Base-by-base conservation (phyloP, 2,329 filamentous ascomycete genomes). In the Fusarium scirpi region DNA sequence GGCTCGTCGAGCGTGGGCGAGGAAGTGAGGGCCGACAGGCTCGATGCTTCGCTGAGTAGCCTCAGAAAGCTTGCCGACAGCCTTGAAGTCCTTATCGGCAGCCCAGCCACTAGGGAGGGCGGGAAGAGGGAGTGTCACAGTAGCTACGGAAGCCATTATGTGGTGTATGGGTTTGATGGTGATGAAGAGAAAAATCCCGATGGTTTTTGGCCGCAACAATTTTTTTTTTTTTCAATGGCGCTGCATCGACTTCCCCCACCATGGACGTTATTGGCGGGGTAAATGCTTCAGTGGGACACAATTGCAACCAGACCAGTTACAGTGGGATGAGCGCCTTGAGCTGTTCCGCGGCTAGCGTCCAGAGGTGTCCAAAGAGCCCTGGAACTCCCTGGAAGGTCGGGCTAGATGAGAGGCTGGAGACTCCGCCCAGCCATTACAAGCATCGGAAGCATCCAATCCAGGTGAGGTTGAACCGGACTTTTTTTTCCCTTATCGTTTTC, bases 1-100 rank as follows among this genome's bases (percentile, higher is more conserved):
- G 83, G 94, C 93, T 83, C 96, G 92, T 79, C 96, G 94, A 77
- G 96, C 96, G 82, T 98, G 94, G 74, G 96, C 96, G 73, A 99
- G 91, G 87, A 98, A 99, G 86, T 98, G 94, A 82, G 96, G 95
- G 75, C 96, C 96, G 74, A 98, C 93, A 58, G 96, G 94, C 86
- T 98, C 96, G 77, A 99, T 91, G 80, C 92, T 95, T 79, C 96
- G 91, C 85, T 94, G 91, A 53, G 90, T 92, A 41, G 94, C 90
- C 70, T 87, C 83, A 69, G 92, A 94, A 70, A 98, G 86, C 75
- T 90, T 86, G 76, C 91, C 92, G 72, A 97, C 80, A 62, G 92
- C 83, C 85, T 96, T 96, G 88, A 98, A 97, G 82, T 97, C 93
- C 82, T 97, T 97, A 66, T 97, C 94, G 69, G 89, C 91, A 47